Conservation (phyloP, 768 basidiomycete species). For the Russula ochroleuca region DNA sequence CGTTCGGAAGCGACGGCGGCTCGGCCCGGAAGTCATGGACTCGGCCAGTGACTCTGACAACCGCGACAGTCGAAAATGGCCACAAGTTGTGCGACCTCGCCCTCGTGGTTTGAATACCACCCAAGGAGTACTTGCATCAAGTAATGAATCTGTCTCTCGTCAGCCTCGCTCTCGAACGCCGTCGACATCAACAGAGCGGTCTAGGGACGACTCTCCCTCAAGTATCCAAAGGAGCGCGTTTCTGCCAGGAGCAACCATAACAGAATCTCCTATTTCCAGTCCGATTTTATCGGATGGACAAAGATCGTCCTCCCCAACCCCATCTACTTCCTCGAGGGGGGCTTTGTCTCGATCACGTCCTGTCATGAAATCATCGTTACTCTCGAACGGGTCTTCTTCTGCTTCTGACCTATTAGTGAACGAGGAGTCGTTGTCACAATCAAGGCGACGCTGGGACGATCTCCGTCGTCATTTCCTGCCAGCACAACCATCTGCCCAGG, state of each 20-base stretch:
- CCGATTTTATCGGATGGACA: slow-evolving; percentile 7
- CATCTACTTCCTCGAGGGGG: neutral
- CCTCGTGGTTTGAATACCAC: neutral
- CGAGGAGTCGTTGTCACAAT: slow-evolving; percentile 31
- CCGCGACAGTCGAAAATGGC: slow-evolving; percentile 3
- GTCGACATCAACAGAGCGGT: neutral
- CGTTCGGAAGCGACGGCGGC: neutral
- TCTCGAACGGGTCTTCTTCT: slow-evolving; percentile 21
- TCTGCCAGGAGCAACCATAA: slow-evolving; percentile 3
- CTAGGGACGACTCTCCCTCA: neutral
- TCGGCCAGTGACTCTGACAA: slow-evolving; percentile 7
- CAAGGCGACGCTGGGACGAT: slow-evolving; percentile 48
- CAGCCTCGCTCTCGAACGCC: neutral
- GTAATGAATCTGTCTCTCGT: neutral
- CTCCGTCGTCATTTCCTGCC: slow-evolving; percentile 53
- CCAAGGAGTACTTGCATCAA: slow-evolving; percentile 1
- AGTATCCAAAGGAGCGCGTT: neutral
- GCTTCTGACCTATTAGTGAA: slow-evolving; percentile 6
- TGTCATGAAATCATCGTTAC: slow-evolving; percentile 23
- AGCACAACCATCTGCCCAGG: slow-evolving; percentile 28
- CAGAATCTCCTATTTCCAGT: slow-evolving; percentile 19
- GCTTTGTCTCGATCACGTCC: slow-evolving; percentile 15
- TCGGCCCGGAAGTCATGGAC: slow-evolving; percentile 16
- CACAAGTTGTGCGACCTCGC: neutral
- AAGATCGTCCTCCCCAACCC: slow-evolving; percentile 6